These are phyloP conservation scores for Acacia crassicarpa DNA, from an alignment of 306 rosid species.

Conservation along the genomic window DNA sequence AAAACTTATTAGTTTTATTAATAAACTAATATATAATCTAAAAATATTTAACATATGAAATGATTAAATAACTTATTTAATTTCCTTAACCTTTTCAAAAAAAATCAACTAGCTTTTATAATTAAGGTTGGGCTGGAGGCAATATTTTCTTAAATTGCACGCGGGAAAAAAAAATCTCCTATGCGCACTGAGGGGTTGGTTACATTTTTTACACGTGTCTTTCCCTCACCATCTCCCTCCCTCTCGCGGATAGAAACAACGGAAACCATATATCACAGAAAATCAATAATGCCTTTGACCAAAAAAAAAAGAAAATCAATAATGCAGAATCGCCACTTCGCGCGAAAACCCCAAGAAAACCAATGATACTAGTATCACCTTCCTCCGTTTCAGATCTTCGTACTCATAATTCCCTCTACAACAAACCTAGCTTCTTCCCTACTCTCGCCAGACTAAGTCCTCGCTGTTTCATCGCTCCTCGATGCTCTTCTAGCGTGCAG, in stretches of 20 bases:
- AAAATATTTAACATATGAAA: too few relatives aligned
- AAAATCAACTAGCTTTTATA: too few relatives aligned
- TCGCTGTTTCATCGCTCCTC: slow-evolving; percentile 22
- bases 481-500: slow-evolving; percentile 55
- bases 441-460: slow-evolving; percentile 11
- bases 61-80: too few relatives aligned
- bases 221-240: slow-evolving; percentile 25
- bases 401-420: not conserved
- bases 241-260: slow-evolving; percentile 27
- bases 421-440: slow-evolving; percentile 25
- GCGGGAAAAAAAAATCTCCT: not conserved
- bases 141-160: not conserved
- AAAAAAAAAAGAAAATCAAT: too few relatives aligned
- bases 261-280: slow-evolving; percentile 32
- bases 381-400: not conserved
- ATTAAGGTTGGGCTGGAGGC: too few relatives aligned
- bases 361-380: slow-evolving; percentile 44
- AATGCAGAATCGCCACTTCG: not conserved
- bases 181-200: not conserved
- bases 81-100: too few relatives aligned
- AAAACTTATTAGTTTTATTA: too few relatives aligned
- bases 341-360: not conserved
- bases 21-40: too few relatives aligned
- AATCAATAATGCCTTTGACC: too few relatives aligned
- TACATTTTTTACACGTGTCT: slow-evolving; percentile 35